Evolutionary conservation across 805 yeast genomes (phyloP), one percentile per base, ranked within the genome.

Genomic region (Teunomyces panamensis): DNA sequence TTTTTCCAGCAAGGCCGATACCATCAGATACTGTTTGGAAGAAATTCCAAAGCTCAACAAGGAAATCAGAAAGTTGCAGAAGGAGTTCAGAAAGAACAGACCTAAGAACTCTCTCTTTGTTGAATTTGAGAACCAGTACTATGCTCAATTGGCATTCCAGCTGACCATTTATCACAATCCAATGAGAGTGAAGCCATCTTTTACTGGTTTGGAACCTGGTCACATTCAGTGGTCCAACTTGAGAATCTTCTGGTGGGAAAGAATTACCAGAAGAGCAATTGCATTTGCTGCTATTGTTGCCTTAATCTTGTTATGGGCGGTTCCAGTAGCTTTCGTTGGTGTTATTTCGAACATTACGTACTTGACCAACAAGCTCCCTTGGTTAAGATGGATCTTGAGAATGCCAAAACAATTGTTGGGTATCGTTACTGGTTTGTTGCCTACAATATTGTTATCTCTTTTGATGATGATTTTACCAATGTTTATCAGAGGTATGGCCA

Each of bases 241-340:
- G 80, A 75, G 94, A 61, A 63, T 87, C 65, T 81, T 81, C 56
- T 87, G 94, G 91, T 85, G 89, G 86, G 95, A 87, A 65, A 69
- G 83, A 57, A 62, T 84, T 14, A 68, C 72, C 9, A 75, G 92
- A 69, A 63, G 68, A 30, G 63, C 75, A 26, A 73, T 74, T 46
- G 81, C 91, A 0, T 47, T 68, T 30, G 71, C 79, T 11, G 81
- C 80, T 2, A 78, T 85, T 46, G 56, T 68, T 17, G 87, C 83
- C 1, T 57, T 84, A 39, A 73, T 85, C 45, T 59, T 82, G 28
- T 69, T 83, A 55, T 87, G 95, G 95, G 77, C 91, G 48, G 67
- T 85, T 53, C 99, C 99, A 8, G 97, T 92, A 34, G 96, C 97
- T n/a, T 90, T 89, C 59, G 96, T 92, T 44, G 98, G 98, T 80